Evolutionary conservation across 2,329 filamentous ascomycete genomes (phyloP).

Genomic region (Diaporthe ampelina): DNA sequence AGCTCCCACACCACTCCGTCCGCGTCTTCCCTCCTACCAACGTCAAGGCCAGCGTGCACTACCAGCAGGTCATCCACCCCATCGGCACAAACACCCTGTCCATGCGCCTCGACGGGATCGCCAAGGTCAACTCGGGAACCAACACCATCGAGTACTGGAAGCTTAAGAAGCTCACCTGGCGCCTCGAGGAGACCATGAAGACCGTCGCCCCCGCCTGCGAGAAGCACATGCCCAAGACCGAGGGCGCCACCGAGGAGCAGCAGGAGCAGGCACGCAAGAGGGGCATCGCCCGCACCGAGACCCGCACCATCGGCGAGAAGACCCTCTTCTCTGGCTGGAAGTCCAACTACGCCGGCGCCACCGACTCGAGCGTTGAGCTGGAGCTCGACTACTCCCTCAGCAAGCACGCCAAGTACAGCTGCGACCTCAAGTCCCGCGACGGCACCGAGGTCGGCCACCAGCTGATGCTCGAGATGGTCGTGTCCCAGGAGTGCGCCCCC

Average conservation of each 20-base stretch:
- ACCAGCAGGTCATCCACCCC: constrained; percentile 87
- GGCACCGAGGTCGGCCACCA: constrained; percentile 87
- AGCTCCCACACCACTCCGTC: constrained; percentile 87
- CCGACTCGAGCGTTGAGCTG: constrained; percentile 77
- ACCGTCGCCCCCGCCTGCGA: constrained; percentile 84
- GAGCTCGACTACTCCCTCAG: constrained; percentile 82
- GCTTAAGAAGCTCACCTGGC: constrained; percentile 92
- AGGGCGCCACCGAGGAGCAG: constrained; percentile 56
- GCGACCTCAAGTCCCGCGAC: constrained; percentile 81
- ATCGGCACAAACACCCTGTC: constrained; percentile 84
- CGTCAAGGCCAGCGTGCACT: constrained; percentile 86
- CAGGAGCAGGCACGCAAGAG: constrained; percentile 62
- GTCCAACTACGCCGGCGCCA: constrained; percentile 67
- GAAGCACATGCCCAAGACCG: constrained; percentile 74
- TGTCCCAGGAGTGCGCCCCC: constrained; percentile 89
- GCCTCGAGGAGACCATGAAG: constrained; percentile 89
- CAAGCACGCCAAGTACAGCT: constrained; percentile 74
- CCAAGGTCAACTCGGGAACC: constrained; percentile 75
- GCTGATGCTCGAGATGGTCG: constrained; percentile 92
- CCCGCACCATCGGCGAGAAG: constrained; percentile 82
- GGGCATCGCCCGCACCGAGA: constrained; percentile 80
- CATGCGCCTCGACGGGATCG: constrained; percentile 88
- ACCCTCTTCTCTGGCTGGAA: constrained; percentile 94
- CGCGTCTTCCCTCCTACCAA: constrained; percentile 97
- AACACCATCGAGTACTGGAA: constrained; percentile 87